phyloP scores from a whole-genome alignment of 768 basidiomycete genomes.

The Megacollybia marginata region DNA sequence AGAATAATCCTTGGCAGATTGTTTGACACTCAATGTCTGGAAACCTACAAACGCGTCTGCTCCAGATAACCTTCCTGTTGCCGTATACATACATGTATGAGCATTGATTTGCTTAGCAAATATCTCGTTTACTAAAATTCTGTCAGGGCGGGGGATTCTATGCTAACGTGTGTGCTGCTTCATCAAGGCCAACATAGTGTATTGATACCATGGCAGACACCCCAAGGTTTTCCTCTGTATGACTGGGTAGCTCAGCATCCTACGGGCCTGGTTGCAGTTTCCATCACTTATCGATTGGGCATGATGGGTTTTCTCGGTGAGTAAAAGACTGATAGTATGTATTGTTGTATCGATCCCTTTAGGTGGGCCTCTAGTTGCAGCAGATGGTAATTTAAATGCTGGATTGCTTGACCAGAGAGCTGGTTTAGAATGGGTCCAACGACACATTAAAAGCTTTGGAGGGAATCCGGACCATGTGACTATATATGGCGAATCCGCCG shows the following conservation, averaged over 20 bases:
- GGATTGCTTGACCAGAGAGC: conserved; percentile 27
- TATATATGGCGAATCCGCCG: conserved; percentile 27
- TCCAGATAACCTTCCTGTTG: conserved; percentile 29
- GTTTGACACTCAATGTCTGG: conserved; percentile 35
- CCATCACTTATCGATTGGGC: conserved; percentile 13
- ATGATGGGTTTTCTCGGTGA: conserved; percentile 14
- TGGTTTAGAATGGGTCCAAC: conserved; percentile 22
- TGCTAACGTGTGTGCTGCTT: conserved; percentile 15
- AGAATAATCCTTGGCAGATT: conserved; percentile 19
- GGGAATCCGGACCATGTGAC: conserved; percentile 2
- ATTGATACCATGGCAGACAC: conserved; percentile 19
- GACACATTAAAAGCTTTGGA: conserved; percentile 20
- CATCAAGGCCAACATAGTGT: too few species aligned
- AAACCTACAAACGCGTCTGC: conserved; percentile 29
- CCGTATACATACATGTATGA: conserved; percentile 34
- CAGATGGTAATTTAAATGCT: conserved; percentile 22
- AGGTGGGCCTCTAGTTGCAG: conserved; percentile 12
- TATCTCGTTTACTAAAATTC: not conserved
- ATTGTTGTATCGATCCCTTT: not conserved
- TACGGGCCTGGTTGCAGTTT: conserved; percentile 12
- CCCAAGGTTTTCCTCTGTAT: conserved; percentile 39
- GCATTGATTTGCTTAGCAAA: not conserved
- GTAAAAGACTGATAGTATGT: not conserved
- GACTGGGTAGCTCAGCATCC: conserved; percentile 38
- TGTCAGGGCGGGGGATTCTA: conserved; percentile 35